These are phyloP conservation scores for Mortierella hygrophila DNA, from an alignment of 192 early-diverging fungal genomes.

Conservation along the genomic window DNA sequence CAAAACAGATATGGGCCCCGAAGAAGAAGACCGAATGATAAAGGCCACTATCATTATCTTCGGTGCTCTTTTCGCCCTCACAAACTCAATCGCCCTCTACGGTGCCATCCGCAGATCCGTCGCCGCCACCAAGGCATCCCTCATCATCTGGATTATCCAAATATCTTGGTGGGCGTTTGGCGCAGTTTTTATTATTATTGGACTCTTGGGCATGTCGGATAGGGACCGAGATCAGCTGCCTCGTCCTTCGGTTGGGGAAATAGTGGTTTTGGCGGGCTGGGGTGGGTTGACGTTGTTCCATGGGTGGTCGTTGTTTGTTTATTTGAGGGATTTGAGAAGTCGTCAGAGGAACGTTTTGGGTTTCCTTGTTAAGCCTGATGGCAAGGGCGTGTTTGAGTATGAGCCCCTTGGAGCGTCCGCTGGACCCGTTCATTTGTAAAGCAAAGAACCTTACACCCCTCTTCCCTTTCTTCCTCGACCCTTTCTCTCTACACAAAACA, in stretches of 20 bases:
- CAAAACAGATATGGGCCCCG: neutral
- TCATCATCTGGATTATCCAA: constrained; percentile 1
- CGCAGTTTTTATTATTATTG: neutral
- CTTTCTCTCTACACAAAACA: no score
- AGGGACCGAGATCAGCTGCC: neutral
- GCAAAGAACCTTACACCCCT: no score
- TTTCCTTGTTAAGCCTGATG: neutral
- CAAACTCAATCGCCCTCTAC: neutral
- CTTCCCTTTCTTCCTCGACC: no score
- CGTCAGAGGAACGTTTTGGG: constrained; percentile 12
- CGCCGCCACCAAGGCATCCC: constrained; percentile 10
- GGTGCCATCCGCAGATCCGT: constrained; percentile 13
- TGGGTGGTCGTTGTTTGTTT: constrained; percentile 16
- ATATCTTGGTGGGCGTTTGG: neutral
- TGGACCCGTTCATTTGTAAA: constrained; percentile 4
- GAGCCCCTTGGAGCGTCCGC: neutral
- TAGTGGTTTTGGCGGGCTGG: neutral
- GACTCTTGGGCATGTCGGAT: neutral
- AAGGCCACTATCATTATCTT: neutral
- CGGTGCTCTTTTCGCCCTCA: neutral
- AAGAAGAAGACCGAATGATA: constrained; percentile 14
- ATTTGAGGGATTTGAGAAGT: constrained; percentile 9
- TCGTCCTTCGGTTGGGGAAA: neutral
- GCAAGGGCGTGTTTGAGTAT: constrained; percentile 12
- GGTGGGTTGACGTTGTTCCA: neutral